These are phyloP conservation scores for Ettlia oleoabundans DNA, from an alignment of 139 green algal species.

Conservation along the genomic window DNA sequence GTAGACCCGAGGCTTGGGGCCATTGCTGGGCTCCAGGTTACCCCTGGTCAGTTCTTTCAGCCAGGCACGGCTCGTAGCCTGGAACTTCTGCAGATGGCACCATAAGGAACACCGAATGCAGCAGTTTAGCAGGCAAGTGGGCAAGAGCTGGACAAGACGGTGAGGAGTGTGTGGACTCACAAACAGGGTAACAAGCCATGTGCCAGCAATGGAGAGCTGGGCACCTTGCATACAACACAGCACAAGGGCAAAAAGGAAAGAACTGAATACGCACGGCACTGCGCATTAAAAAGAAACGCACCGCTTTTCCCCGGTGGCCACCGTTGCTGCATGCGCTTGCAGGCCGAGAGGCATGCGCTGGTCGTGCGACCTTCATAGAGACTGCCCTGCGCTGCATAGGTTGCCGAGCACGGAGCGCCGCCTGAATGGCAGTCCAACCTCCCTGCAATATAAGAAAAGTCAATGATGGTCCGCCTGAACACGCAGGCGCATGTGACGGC, in stretches of 20 bases:
- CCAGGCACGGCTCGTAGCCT: slow-evolving; percentile 23
- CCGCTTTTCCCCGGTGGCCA: background rate
- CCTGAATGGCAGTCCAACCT: too few relatives aligned
- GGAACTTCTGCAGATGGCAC: background rate
- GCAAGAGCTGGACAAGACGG: background rate
- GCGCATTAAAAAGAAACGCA: too few relatives aligned
- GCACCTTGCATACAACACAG: background rate
- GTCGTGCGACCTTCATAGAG: too few relatives aligned
- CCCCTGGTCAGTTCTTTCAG: slow-evolving; percentile 18
- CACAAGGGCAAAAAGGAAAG: too few relatives aligned
- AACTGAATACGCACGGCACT: too few relatives aligned
- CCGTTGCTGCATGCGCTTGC: background rate
- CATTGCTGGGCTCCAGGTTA: slow-evolving; percentile 15
- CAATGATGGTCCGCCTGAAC: too few relatives aligned
- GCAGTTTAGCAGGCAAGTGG: background rate
- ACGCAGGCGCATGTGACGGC: too few relatives aligned
- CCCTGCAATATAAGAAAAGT: background rate
- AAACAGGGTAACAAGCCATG: background rate
- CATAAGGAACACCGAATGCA: background rate
- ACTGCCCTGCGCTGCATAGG: background rate
- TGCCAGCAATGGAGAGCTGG: too few relatives aligned
- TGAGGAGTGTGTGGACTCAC: background rate
- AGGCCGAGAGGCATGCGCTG: background rate
- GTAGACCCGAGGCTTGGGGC: slow-evolving; percentile 23
- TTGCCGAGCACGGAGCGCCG: too few relatives aligned